Base-by-base conservation (phyloP, 495 filamentous ascomycete genomes). In the Friedmanniomyces simplex region DNA sequence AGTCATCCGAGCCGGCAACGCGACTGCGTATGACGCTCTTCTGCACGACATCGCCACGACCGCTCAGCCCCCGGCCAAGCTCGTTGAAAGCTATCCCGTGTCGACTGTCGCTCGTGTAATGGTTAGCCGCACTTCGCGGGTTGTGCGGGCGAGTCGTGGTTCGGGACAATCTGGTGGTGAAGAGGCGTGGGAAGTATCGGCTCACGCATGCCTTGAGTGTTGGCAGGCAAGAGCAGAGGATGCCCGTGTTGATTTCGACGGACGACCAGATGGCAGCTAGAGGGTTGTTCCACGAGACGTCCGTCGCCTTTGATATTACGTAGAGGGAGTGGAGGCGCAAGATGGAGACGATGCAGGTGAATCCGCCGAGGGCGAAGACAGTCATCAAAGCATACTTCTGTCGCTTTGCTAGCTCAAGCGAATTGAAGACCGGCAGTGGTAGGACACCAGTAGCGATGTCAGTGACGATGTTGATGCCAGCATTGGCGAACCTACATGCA, bases 391-490 rank as follows among this genome's bases (percentile, higher is more conserved):
- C 60, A 32, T 52, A 39, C 57, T 68, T 68, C 34, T 68, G 68
- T 22, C 58, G 55, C n/a, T 41, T 39, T 6, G 63, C 52, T 12
- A 69, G 55, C 22, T 69, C 59, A 11, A 72, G 56, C 2, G 41
- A 22, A 26, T 55, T 49, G 16, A 72, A 47, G 0, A 64, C 60
- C 1, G 61, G 64, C 49, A 72, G 57, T 0, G 69, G 69, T 5
- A 72, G 57, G 7, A 69, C 52, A 39, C 78, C 73, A 45, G 79
- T 66, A 28, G 72, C 66, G 32, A 79, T 48, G 60, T 82, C 79
- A 39, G 74, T 76, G 24, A 74, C 48, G 45, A 82, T 77, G 65
- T 80, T 81, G 22, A 77, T 70, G 0, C 69, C 70, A 2, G 73
- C 72, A 63, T 76, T 80, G 54, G 71, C 65, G 65, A 76, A 78